These are phyloP conservation scores for Francoa sonchifolia DNA, from an alignment of 441 rosid species.

Conservation along the genomic window DNA sequence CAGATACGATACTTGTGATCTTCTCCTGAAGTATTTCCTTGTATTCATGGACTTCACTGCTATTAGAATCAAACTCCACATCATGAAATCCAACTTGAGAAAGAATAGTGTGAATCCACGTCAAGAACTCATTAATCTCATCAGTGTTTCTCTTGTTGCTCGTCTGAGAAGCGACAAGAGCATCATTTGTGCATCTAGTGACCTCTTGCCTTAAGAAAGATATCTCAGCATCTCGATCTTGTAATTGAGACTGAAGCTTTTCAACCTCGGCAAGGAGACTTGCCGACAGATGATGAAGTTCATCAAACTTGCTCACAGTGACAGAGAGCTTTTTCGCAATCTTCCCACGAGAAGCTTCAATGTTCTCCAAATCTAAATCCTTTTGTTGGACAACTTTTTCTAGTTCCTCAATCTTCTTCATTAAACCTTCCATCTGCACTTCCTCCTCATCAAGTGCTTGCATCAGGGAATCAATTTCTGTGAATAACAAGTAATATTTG, in stretches of 20 bases:
- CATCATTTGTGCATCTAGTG: slow-evolving; percentile 89
- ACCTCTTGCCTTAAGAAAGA: slow-evolving; percentile 98
- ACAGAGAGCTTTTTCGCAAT: slow-evolving; percentile 72
- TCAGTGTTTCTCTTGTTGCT: slow-evolving; percentile 43
- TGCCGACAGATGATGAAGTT: slow-evolving; percentile 89
- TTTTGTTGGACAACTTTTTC: slow-evolving; percentile 57
- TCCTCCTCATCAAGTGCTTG: slow-evolving; percentile 99
- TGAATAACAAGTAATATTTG: slow-evolving; percentile 12
- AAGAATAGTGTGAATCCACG: slow-evolving; percentile 50
- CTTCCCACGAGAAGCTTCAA: slow-evolving; percentile 80
- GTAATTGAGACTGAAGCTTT: slow-evolving; percentile 79
- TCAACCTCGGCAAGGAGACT: slow-evolving; percentile 79
- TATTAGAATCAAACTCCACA: slow-evolving; percentile 30
- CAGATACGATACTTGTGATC: slow-evolving; percentile 45
- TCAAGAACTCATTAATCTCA: slow-evolving; percentile 44
- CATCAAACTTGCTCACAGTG: slow-evolving; percentile 85
- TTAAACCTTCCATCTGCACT: slow-evolving; percentile 83
- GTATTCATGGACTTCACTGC: slow-evolving; percentile 24
- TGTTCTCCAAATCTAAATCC: slow-evolving; percentile 54
- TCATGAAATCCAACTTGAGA: slow-evolving; percentile 35
- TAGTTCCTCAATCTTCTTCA: slow-evolving; percentile 47
- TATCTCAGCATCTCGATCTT: slow-evolving; percentile 84
- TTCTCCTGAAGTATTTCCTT: slow-evolving; percentile 59
- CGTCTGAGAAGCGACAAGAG: slow-evolving; percentile 63
- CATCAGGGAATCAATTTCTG: slow-evolving; percentile 93